Base-by-base conservation (phyloP, 2,329 filamentous ascomycete species). In the Penicillium griseofulvum region DNA sequence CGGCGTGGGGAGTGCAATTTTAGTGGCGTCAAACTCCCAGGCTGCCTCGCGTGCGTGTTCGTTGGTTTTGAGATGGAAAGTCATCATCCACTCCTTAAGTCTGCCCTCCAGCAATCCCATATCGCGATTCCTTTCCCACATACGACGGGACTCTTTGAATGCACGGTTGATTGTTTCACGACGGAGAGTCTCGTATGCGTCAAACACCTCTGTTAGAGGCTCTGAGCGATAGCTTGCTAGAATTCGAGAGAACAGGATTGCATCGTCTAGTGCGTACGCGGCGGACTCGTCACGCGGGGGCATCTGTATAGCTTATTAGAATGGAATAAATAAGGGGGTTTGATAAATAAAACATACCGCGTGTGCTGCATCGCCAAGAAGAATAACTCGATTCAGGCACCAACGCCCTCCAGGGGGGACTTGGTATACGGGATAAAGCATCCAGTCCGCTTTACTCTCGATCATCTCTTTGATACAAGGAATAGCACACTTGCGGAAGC, bases 331-430 rank as follows among this genome's bases (percentile, higher is more conserved):
- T 28, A 43, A n/a, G 3, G 4, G n/a, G n/a, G 0, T 29, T 4
- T 24, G 31, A 16, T 5, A 14, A 17, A 11, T 33, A 28, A 19
- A 2, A 68, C 74, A 47, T 70, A 78, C 76, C 34, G 76, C 77
- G 57, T 80, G 77, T 5, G 76, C 78, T 26, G 77, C 76, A 66
- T 80, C 78, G 5, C 77, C 77, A 4, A 80, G 59, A 5, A 80
- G 58, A 22, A 79, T 67, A 3, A 71, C 71, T 5, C 74, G 68
- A n/a, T 73, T 69, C 6, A 68, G 71, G 39, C 59, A 69, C 76
- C 76, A 79, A 22, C 63, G 68, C 6, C 73, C 74, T 9, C 70
- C 67, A 0, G 71, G 69, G 2, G 62, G 68, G 2, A 79, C 66
- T 39, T 73, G 69, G 55, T 76, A 77, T 1, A 79, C 74, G 0